Base-by-base conservation (phyloP, 2,329 filamentous ascomycete species). In the Dactylonectria estremocensis region DNA sequence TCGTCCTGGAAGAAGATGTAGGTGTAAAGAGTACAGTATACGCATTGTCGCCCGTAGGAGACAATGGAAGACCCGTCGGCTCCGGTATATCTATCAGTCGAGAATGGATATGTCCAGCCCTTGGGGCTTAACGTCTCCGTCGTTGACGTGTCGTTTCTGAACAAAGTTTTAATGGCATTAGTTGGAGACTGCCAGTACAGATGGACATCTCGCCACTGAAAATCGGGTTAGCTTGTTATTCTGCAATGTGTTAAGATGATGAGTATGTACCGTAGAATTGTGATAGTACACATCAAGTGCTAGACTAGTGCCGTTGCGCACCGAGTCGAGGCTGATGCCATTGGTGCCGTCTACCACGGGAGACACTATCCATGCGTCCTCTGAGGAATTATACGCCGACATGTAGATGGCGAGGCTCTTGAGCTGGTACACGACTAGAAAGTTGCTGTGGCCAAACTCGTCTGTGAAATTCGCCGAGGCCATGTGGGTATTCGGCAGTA, bases 141-240 rank as follows among this genome's bases (percentile, higher is more conserved):
- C 13, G 64, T 67, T 5, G 54, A 45, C 5, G 62, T 49, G 35
- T 7, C 40, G 11, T 22, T 7, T 48, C 53, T 46, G 37, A 37
- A 67, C 7, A 67, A 22, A 14, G 48, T 40, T 9, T 62, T 63
- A 54, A 67, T 22, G 4, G 28, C 58, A 20, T 62, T 62, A 13
- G 45, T 54, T 14, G 64, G 58, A 14, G 59, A 46, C 40, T 67
- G 64, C 54, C 59, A 67, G 28, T 59, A 59, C 33, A 67, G 9
- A 31, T 57, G 48, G 3, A 61, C 20, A 28, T 53, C 31, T 2
- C 64, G 58, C 16, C 20, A 11, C 64, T 67, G 43, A 20, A 14
- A 14, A 2, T 16, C 16, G 22, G 9, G 16, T 62, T 45, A 64
- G 55, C 10, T 2, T 11, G 5, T 16, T 11, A 16, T 10, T 28